Percentiles rank a stretch among this genome's conserved stretches.
These are phyloP conservation scores for Clavariopsis aquatica DNA, from an alignment of 495 filamentous ascomycete species.

Conservation along the genomic window DNA sequence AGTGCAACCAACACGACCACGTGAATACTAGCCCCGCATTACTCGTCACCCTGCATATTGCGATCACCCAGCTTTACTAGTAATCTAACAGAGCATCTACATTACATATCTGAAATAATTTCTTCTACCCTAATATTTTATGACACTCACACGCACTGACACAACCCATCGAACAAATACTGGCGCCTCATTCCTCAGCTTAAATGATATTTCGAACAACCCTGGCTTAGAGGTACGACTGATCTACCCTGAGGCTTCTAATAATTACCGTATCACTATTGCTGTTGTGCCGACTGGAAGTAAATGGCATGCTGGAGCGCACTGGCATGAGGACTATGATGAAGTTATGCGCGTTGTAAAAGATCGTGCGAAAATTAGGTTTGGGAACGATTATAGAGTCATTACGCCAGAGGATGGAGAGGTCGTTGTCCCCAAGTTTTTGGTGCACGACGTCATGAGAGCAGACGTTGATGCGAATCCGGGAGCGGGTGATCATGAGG, in stretches of 20 bases:
- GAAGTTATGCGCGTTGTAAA: slow-evolving; percentile 9
- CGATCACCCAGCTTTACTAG: no score
- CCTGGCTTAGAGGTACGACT: not conserved
- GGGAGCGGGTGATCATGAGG: not conserved
- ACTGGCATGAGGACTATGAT: slow-evolving; percentile 21
- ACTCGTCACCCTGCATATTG: no score
- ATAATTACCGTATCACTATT: not conserved
- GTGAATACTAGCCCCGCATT: no score
- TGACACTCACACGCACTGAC: not conserved
- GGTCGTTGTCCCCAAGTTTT: not conserved
- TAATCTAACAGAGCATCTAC: no score
- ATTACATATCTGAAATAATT: not conserved
- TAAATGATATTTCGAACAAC: not conserved
- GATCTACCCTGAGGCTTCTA: not conserved
- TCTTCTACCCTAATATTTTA: not conserved
- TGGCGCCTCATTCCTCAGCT: not conserved
- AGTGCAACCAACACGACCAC: no score
- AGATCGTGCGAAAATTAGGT: slow-evolving; percentile 7
- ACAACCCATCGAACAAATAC: not conserved
- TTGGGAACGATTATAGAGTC: not conserved
- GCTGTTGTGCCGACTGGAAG: not conserved
- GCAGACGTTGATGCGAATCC: slow-evolving; percentile 1
- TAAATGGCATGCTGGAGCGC: slow-evolving; percentile 10
- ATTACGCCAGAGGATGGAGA: slow-evolving; percentile 10
- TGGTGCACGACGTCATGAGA: slow-evolving; percentile 1